phyloP scores from a whole-genome alignment of 768 basidiomycete genomes.

The Suillus fuscotomentosus region DNA sequence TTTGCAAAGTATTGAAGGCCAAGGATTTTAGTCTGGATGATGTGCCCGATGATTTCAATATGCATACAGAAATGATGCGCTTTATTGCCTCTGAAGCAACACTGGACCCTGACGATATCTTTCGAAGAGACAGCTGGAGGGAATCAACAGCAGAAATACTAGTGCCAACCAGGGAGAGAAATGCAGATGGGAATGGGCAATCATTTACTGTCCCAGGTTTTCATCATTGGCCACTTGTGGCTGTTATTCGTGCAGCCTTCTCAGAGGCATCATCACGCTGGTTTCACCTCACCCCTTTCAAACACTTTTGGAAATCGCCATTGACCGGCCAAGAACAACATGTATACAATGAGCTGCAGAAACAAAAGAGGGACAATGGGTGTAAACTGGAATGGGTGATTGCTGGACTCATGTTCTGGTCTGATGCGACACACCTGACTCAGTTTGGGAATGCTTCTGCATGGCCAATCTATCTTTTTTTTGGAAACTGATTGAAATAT shows the following conservation, averaged over 20 bases:
- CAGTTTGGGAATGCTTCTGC: conserved; percentile 27
- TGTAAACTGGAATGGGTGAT: conserved; percentile 17
- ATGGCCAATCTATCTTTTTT: conserved; percentile 24
- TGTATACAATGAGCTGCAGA: conserved; percentile 10
- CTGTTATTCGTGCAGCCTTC: conserved; percentile 7
- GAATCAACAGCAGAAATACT: conserved; percentile 4
- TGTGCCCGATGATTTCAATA: neutral
- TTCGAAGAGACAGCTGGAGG: conserved; percentile 12
- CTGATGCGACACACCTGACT: conserved; percentile 29
- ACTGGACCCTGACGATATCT: neutral
- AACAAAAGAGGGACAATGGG: conserved; percentile 14
- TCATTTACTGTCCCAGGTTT: conserved; percentile 9
- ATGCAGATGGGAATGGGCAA: neutral
- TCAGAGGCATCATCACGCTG: conserved; percentile 10
- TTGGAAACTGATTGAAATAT: conserved; percentile 26
- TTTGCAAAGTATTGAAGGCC: conserved; percentile 4
- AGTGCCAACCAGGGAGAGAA: conserved; percentile 10
- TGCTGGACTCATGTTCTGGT: conserved; percentile 27
- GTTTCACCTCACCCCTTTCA: conserved; percentile 4
- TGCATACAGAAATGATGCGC: neutral
- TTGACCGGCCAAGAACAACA: neutral
- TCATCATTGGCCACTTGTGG: conserved; percentile 13
- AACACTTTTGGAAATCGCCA: neutral
- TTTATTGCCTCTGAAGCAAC: neutral
- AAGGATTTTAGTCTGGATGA: conserved; percentile 9